Conservation (phyloP, 306 rosid genomes). For the Inga oerstediana region DNA sequence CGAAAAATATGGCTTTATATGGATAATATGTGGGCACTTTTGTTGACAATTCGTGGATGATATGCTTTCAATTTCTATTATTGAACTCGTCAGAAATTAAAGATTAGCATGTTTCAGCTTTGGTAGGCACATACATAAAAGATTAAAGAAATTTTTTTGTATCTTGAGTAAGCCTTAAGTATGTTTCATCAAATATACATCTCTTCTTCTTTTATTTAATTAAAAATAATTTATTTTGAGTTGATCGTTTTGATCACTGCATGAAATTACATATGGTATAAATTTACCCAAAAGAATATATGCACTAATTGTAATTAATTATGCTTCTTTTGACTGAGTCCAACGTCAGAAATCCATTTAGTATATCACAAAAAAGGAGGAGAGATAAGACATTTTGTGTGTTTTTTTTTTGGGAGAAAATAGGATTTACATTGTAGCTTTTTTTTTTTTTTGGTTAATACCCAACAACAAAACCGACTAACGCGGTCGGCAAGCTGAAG, state of each 20-base stretch:
- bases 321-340: background rate
- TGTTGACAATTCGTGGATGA: background rate
- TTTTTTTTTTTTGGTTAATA: no score
- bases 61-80: background rate
- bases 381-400: no score
- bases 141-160: background rate
- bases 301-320: background rate
- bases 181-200: background rate
- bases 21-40: background rate
- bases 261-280: background rate
- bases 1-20: background rate
- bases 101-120: background rate
- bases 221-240: background rate
- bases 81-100: background rate
- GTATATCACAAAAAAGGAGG: no score
- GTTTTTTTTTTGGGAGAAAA: no score
- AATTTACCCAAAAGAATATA: background rate
- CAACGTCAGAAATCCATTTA: background rate
- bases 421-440: background rate
- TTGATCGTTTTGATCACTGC: background rate
- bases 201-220: background rate
- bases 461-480: no score
- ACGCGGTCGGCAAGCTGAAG: no score
- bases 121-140: background rate
- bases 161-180: background rate